phyloP scores from a whole-genome alignment of 805 yeast species.

The Aciculoconidium aculeatum region DNA sequence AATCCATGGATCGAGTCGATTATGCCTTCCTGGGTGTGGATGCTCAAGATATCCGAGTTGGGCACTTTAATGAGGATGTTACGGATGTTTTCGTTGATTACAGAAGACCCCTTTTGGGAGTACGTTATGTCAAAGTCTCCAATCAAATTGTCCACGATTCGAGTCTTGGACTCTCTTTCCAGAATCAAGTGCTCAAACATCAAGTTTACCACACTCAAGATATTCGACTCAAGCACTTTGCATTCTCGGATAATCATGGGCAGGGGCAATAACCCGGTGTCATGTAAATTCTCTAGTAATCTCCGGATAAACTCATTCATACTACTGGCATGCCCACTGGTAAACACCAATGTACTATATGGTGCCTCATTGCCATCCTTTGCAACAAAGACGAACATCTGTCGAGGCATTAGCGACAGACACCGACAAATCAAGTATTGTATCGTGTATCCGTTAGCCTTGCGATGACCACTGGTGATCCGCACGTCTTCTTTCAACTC shows the following conservation, averaged over 20 bases:
- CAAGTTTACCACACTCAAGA: constrained; percentile 5
- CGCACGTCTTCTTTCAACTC: constrained; percentile 7
- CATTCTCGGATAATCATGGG: constrained; percentile 10
- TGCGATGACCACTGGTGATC: constrained; percentile 5
- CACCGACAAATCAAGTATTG: constrained; percentile 9
- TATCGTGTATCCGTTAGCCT: constrained; percentile 3
- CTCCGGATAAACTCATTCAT: constrained; percentile 4
- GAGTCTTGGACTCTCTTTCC: constrained; percentile 1
- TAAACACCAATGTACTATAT: constrained; percentile 7
- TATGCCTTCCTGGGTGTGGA: constrained; percentile 6
- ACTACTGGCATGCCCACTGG: constrained; percentile 4
- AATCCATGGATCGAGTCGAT: constrained; percentile 13
- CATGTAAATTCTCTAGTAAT: constrained; percentile 8
- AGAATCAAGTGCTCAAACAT: constrained; percentile 4
- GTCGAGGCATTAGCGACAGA: constrained; percentile 7
- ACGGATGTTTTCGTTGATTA: constrained; percentile 13
- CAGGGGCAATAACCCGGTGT: too few relatives aligned
- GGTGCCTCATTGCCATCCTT: constrained; percentile 1
- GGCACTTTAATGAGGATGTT: constrained; percentile 20
- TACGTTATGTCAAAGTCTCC: constrained; percentile 11
- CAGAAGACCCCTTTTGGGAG: constrained; percentile 3
- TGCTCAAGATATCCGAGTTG: constrained; percentile 11
- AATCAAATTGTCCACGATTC: constrained; percentile 1
- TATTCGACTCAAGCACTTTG: constrained; percentile 5
- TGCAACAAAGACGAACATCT: constrained; percentile 8